Conservation (phyloP, 2,329 filamentous ascomycete species). For the Podosphaera xanthii region DNA sequence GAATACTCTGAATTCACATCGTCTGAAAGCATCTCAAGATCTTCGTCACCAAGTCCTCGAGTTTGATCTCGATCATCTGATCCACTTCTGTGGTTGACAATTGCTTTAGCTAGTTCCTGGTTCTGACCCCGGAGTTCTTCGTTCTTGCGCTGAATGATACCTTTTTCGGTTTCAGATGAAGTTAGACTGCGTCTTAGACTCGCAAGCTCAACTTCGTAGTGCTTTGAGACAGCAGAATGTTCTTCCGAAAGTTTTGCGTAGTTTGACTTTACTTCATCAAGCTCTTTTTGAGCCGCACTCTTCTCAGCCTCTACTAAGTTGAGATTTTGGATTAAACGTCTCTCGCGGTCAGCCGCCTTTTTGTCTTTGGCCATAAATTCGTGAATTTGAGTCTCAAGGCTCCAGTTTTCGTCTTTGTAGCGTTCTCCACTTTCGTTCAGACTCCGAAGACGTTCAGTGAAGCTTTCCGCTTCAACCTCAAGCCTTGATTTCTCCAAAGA, state of each 20-base stretch:
- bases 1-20: conserved; percentile 69
- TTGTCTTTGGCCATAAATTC: conserved; percentile 53
- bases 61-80: conserved; percentile 38
- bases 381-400: conserved; percentile 75
- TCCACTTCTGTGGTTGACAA: conserved; percentile 50
- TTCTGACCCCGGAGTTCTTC: conserved; percentile 79
- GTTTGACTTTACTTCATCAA: conserved; percentile 69
- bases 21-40: conserved; percentile 41
- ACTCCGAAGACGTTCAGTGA: conserved; percentile 57
- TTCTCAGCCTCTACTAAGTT: conserved; percentile 53
- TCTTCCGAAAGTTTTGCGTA: conserved; percentile 67
- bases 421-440: conserved; percentile 86
- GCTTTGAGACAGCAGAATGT: conserved; percentile 50
- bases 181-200: conserved; percentile 59
- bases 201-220: conserved; percentile 73
- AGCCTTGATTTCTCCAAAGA: conserved; percentile 56
- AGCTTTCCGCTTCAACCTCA: conserved; percentile 59
- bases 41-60: conserved; percentile 35
- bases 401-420: conserved; percentile 98
- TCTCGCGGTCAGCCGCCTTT: conserved; percentile 61
- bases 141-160: conserved; percentile 59
- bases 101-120: conserved; percentile 66
- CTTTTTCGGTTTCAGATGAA: conserved; percentile 55
- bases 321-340: conserved; percentile 53
- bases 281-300: conserved; percentile 53